phyloP scores from a whole-genome alignment of 441 rosid species.

The Erysimum cheiri region DNA sequence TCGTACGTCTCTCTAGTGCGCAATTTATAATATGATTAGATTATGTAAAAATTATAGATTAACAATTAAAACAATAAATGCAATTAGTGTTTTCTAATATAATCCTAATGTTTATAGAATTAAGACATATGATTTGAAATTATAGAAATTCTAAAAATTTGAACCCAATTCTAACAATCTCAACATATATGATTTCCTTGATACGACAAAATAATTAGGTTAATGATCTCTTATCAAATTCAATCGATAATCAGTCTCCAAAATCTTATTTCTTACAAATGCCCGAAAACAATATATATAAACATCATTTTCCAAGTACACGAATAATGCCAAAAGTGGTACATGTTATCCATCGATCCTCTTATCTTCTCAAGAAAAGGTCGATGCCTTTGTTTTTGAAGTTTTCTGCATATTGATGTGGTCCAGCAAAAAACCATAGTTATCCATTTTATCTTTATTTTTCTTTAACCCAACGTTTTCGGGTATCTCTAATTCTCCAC shows the following conservation, averaged over 20 bases:
- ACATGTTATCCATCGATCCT: slow-evolving; percentile 36
- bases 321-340: slow-evolving; percentile 32
- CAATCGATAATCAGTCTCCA: slow-evolving; percentile 4
- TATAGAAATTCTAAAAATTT: background rate
- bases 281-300: slow-evolving; percentile 2
- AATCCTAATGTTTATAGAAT: no score
- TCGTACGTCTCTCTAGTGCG: no score
- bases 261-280: slow-evolving; percentile 15
- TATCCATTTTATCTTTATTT: slow-evolving; percentile 22
- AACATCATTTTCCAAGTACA: slow-evolving; percentile 39
- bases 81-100: no score
- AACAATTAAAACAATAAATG: no score
- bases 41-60: no score
- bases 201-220: background rate
- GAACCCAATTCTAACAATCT: background rate
- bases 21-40: no score
- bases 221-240: slow-evolving; percentile 7
- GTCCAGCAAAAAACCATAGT: slow-evolving; percentile 38
- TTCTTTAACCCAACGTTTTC: slow-evolving; percentile 13
- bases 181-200: background rate
- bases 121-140: no score
- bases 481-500: background rate
- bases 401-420: slow-evolving; percentile 46
- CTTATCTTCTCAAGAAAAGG: slow-evolving; percentile 46
- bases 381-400: slow-evolving; percentile 42